phyloP scores from a whole-genome alignment of 2,329 filamentous ascomycete species.

The Trichoderma endophyticum region DNA sequence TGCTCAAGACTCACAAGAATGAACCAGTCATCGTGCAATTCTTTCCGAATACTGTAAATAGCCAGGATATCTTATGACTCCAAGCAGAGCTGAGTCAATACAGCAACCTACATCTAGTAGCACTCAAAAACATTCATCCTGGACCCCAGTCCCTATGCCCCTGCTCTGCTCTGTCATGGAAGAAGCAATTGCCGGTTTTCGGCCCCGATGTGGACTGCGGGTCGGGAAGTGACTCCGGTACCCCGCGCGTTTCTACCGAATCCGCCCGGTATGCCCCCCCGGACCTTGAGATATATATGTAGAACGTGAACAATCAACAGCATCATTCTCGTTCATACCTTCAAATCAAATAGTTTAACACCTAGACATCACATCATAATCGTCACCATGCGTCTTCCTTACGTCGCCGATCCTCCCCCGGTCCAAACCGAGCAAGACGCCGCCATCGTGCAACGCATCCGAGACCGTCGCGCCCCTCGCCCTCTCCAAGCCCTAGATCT shows the following conservation, averaged over 20 bases:
- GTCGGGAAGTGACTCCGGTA: constrained; percentile 9
- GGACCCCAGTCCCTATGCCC: not conserved
- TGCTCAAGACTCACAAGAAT: not conserved
- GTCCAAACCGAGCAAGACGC: constrained; percentile 45
- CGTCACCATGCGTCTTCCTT: constrained; percentile 62
- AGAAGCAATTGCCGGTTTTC: constrained; percentile 15
- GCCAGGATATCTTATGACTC: not conserved
- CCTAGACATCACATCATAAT: not conserved
- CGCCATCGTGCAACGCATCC: constrained; percentile 61
- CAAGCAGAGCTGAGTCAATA: too few relatives aligned
- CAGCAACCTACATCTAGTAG: not conserved
- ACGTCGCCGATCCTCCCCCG: constrained; percentile 53
- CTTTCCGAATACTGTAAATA: not conserved
- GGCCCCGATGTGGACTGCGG: constrained; percentile 14
- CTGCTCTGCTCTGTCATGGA: not conserved
- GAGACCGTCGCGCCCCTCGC: constrained; percentile 62
- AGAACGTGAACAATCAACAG: not conserved
- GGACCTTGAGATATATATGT: not conserved
- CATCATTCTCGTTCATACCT: not conserved
- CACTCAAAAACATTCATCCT: not conserved
- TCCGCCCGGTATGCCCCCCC: not conserved
- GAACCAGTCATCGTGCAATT: not conserved
- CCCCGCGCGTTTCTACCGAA: constrained; percentile 7
- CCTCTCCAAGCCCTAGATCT: constrained; percentile 74
- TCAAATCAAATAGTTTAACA: not conserved